Base-by-base conservation (phyloP, 805 yeast genomes). In the Yarrowia osloensis region DNA sequence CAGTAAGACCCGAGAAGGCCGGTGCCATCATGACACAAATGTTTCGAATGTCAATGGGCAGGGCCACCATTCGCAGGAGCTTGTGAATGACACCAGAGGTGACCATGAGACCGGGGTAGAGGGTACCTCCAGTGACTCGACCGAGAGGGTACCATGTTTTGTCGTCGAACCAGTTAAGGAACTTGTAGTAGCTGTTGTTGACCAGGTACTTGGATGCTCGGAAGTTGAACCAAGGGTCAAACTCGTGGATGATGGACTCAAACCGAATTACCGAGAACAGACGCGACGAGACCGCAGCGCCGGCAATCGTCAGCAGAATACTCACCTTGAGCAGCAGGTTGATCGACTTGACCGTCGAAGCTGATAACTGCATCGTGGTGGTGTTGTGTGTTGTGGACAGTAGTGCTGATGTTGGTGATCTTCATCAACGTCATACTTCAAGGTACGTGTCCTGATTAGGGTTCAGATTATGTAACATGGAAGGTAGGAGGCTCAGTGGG, bases 101-200 rank as follows among this genome's bases (percentile, higher is more conserved):
- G 28, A 96, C 97, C 99, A 95, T 95, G 71, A 96, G 81, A 8
- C 99, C 99, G 3, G 99, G 99, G 75, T 96, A 95, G 70, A 95
- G 79, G 1, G 99, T 96, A 68, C 99, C 99, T 72, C 99, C 99
- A 13, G 99, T 95, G 74, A 95, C 99, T 80, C 99, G 86, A 22
- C 99, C 99, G 71, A 95, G 82, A 21, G 99, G 99, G 77, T 95
- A 95, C 99, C 99, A 95, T 21, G 99, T 94, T 76, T 97, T 86
- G 77, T 94, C 98, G 77, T 95, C 99, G 74, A 95, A 95, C 99
- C 99, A 95, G 77, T 95, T 95, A 74, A 96, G 83, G 75, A 95
- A 96, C 71, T 92, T 93, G 81, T 92, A 89, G 77, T 86, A 94
- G 7, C 95, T 88, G 74, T 91, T 86, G 50, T 85, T 81, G 33